Conservation (phyloP, 139 green algal genomes). For the Micromonas pusilla region DNA sequence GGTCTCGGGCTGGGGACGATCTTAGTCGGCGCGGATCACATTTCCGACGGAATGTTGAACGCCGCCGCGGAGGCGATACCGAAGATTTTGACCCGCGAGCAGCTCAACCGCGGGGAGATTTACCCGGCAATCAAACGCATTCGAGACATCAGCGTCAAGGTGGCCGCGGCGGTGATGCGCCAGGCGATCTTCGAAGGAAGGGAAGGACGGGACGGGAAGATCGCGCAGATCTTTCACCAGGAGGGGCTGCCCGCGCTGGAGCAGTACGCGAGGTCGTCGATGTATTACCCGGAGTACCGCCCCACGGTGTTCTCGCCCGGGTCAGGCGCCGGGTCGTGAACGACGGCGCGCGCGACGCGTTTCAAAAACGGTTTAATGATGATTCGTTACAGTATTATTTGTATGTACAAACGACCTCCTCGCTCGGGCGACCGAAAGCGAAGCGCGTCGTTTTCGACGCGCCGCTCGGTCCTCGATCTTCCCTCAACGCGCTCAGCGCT, state of each 20-base stretch:
- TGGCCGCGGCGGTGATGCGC: constrained; percentile 12
- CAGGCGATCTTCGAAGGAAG: constrained; percentile 1
- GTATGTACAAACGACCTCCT: not conserved
- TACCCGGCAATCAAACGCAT: constrained; percentile 46
- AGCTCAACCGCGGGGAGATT: constrained; percentile 44
- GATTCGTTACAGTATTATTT: not conserved
- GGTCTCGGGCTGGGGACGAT: constrained; percentile 48
- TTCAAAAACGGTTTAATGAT: no score
- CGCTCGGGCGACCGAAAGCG: not conserved
- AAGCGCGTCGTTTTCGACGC: no score
- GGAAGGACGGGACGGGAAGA: not conserved
- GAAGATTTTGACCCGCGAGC: constrained; percentile 47
- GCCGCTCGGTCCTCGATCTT: not conserved
- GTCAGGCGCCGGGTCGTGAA: not conserved
- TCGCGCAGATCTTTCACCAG: not conserved
- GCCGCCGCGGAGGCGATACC: constrained; percentile 51
- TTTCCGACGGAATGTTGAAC: constrained; percentile 58
- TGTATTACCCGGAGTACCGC: constrained; percentile 9
- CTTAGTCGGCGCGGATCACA: constrained; percentile 34
- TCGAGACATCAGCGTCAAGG: constrained; percentile 35
- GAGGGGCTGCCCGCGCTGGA: not conserved
- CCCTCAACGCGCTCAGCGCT: no score
- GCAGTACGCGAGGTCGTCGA: not conserved
- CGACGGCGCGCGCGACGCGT: no score
- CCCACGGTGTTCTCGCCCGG: not conserved